A percentile compares a stretch with the other conserved stretches of the same genome.
These are phyloP conservation scores for Vachellia pachyceras DNA, from an alignment of 306 rosid genomes.

Conservation along the genomic window DNA sequence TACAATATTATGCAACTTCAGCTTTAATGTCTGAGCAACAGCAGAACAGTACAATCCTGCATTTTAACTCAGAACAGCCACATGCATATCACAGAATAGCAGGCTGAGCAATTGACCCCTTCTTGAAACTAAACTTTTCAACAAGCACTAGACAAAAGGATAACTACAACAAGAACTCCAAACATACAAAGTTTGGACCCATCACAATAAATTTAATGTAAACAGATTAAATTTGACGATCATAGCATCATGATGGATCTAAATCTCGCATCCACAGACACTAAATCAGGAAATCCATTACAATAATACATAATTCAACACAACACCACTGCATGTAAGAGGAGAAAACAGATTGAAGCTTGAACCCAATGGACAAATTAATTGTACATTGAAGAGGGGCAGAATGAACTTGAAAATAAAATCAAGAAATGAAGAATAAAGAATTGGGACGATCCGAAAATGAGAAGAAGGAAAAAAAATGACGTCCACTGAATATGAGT, in stretches of 20 bases:
- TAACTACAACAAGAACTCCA: conserved; percentile 5
- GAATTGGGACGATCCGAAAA: conserved; percentile 15
- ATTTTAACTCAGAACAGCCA: conserved; percentile 28
- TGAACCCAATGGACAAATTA: conserved; percentile 26
- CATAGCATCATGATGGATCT: conserved; percentile 44
- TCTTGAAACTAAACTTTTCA: conserved; percentile 1
- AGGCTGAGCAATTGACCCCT: conserved; percentile 33
- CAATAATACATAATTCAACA: conserved; percentile 43
- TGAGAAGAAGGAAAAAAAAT: neutral
- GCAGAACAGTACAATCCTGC: conserved; percentile 28
- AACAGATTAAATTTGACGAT: conserved; percentile 20
- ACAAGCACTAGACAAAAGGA: conserved; percentile 22
- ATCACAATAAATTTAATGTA: conserved; percentile 17
- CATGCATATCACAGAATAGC: conserved; percentile 44
- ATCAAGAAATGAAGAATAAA: neutral
- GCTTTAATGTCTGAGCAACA: conserved; percentile 12
- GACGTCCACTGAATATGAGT: conserved; percentile 48
- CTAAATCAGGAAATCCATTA: conserved; percentile 30
- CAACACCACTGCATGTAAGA: conserved; percentile 52
- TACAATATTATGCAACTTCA: conserved; percentile 21
- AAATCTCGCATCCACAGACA: conserved; percentile 41
- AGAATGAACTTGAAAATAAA: neutral
- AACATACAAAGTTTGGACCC: conserved; percentile 26
- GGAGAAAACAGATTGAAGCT: conserved; percentile 24
- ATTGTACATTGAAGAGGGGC: neutral